Evolutionary conservation across 257 asterid species (phyloP).

Genomic region (Solanum peruvianum): DNA sequence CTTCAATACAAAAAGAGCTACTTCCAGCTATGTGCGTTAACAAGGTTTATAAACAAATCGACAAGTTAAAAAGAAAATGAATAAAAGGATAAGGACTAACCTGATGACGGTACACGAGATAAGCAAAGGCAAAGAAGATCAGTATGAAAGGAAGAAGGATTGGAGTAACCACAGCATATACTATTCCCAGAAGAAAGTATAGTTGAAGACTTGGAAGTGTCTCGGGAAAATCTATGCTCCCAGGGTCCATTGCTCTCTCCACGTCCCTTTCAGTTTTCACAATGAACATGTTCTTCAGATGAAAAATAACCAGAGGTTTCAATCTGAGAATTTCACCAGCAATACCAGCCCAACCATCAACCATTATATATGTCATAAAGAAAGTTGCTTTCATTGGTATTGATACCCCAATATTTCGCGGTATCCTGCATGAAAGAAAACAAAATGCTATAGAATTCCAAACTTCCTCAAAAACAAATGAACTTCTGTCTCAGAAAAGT

Average conservation of each 20-base stretch:
- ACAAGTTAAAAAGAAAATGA: background rate
- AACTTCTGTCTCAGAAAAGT: background rate
- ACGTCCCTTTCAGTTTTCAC: slow-evolving; percentile 90
- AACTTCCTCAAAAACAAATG: background rate
- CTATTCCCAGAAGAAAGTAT: slow-evolving; percentile 82
- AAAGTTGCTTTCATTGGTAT: slow-evolving; percentile 99
- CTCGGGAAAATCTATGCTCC: slow-evolving; percentile 70
- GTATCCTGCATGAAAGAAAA: slow-evolving; percentile 51
- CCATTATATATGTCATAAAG: slow-evolving; percentile 87
- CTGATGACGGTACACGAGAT: slow-evolving; percentile 95
- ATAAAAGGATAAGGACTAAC: slow-evolving; percentile 17
- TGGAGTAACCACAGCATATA: slow-evolving; percentile 86
- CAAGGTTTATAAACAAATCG: background rate
- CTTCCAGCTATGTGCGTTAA: background rate
- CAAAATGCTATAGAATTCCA: background rate
- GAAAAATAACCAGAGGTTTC: slow-evolving; percentile 66
- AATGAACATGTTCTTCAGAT: slow-evolving; percentile 71
- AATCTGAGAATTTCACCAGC: slow-evolving; percentile 84
- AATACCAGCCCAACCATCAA: slow-evolving; percentile 96
- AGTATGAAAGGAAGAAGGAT: slow-evolving; percentile 88
- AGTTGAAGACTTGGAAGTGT: slow-evolving; percentile 80
- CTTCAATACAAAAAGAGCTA: background rate
- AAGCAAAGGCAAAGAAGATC: slow-evolving; percentile 86
- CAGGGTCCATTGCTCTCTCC: slow-evolving; percentile 79
- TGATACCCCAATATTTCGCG: slow-evolving; percentile 89